phyloP scores from a whole-genome alignment of 192 early-diverging fungal species.

The Coemansia sp. region DNA sequence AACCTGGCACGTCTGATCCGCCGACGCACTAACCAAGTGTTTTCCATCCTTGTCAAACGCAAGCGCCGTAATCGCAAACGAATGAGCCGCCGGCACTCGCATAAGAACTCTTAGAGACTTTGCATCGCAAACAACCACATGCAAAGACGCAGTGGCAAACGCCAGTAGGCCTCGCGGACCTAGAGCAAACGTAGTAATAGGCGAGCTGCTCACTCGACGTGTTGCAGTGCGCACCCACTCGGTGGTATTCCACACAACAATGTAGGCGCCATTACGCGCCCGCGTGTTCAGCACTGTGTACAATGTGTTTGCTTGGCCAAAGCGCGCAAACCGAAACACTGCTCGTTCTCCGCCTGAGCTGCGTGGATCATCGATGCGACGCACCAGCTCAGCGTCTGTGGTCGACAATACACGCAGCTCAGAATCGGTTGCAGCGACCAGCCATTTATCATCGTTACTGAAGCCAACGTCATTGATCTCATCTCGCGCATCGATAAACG shows the following conservation, averaged over 20 bases:
- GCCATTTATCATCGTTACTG: conserved; percentile 27
- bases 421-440: conserved; percentile 32
- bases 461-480: conserved; percentile 53
- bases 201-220: conserved; percentile 24
- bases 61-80: conserved; percentile 76
- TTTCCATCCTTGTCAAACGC: conserved; percentile 67
- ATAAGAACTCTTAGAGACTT: conserved; percentile 58
- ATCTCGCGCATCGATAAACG: conserved; percentile 34
- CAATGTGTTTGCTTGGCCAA: conserved; percentile 27
- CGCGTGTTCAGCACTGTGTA: conserved; percentile 53
- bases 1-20: conserved; percentile 71
- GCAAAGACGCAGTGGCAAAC: conserved; percentile 71
- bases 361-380: conserved; percentile 41
- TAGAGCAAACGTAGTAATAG: conserved; percentile 40
- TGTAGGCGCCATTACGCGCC: conserved; percentile 43
- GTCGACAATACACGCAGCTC: conserved; percentile 33
- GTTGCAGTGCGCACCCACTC: conserved; percentile 29
- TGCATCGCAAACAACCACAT: conserved; percentile 66
- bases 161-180: conserved; percentile 75
- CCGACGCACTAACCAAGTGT: conserved; percentile 75
- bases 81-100: conserved; percentile 69
- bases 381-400: conserved; percentile 23
- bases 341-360: conserved; percentile 26
- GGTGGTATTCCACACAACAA: conserved; percentile 36
- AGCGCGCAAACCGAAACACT: conserved; percentile 40